Evolutionary conservation across 176 grass and related monocot species (phyloP), one percentile per base, ranked within the genome.

Genomic region (Lolium perenne): DNA sequence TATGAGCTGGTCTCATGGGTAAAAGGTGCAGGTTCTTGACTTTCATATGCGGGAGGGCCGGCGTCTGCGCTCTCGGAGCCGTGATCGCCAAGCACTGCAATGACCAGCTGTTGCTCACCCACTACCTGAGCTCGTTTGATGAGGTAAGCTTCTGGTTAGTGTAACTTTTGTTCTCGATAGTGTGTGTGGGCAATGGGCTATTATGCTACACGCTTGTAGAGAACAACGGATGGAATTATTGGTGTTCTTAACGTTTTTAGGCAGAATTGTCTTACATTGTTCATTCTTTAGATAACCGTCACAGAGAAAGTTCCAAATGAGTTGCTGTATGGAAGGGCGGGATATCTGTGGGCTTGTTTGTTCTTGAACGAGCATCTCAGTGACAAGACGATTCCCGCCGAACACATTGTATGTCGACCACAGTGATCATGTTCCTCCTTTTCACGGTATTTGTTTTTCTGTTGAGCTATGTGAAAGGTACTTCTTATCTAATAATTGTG

Each of bases 331-430:
- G 93, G 96, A 91, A 94, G 93, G 88, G 90, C 90, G 13, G 96
- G 96, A 10, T 98, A 95, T 89, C 76, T 98, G 50, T 98, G 92
- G 96, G 86, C 96, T 84, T 98, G 96, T 58, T 92, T 86, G 84
- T 95, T 98, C 90, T 89, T 98, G 89, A 94, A 95, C 69, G 95
- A 94, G 55, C 84, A 95, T 84, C 88, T 95, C 47, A 81, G 88
- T 21, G 83, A 91, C 26, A 72, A 92, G 61, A 89, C 88, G 12
- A 89, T 98, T 50, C 84, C 90, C 43, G 43, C 62, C 0, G 80
- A 88, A 9, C 78, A 94, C 78, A 91, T 93, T 65, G 93, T 98
- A 82, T 84, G 74, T 84, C 45, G 15, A 7, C 29, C 3, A 2
- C 10, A 66, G 38, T 38, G 23, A 2, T 58, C 49, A 9, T 87